Evolutionary conservation across 306 rosid species (phyloP), one percentile per base, ranked within the genome.

Genomic region (Rosa lucieae): DNA sequence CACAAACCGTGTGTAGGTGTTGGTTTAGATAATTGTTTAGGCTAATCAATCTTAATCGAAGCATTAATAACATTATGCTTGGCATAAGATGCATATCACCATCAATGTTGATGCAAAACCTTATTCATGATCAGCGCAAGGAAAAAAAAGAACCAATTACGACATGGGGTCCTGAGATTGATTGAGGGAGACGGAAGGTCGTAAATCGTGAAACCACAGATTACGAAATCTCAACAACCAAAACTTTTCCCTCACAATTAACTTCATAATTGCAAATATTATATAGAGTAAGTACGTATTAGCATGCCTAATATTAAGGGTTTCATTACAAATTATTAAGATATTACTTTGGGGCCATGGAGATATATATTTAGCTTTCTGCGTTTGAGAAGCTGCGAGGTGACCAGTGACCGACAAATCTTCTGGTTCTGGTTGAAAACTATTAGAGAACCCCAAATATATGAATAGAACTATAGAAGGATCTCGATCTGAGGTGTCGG

Each of bases 221-320:
- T 76, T 21, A 47, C 18, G 53, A 69, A 70, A 81, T 40, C 56
- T 42, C n/a, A 52, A 67, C 85, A 39, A 69, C 40, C 73, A 12
- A 4, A 52, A 39, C 1, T 52, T 67, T 52, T 37, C 51, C 55
- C 63, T 21, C 29, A 20, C 62, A 21, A 21, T n/a, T 20, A 56
- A n/a, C 63, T 20, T 56, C 40, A 29, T 58, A 6, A n/a, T 56
- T 6, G 5, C 8, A 8, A 8, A 56, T 56, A 8, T 2, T 1
- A 1, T 47, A 47, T 13, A 15, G 5, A 20, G 1, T 56, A 56
- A n/a, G 26, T 56, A 8, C 29, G 29, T 6, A 52, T 17, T 51
- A 52, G 29, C 7, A 18, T 20, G 5, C 62, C 62, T 20, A 7
- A 55, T 8, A 10, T 9, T n/a, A 20, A n/a, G 63, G 63, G 29